Conservation (phyloP, 1,139 yeast species). For the Hanseniaspora sp. region DNA sequence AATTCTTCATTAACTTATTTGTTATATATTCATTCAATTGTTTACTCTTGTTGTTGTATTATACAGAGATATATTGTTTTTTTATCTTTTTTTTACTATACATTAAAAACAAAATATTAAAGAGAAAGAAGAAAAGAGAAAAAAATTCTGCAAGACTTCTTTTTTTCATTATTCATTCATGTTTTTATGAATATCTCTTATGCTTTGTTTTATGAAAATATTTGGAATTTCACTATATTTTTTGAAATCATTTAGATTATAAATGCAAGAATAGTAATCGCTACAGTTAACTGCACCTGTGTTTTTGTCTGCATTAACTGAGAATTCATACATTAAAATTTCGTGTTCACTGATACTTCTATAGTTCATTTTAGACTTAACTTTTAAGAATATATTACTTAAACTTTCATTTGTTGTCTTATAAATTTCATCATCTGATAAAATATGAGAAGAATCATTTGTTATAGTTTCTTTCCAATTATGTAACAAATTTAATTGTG, state of each 20-base stretch:
- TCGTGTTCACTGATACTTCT: not conserved
- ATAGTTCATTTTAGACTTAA: not conserved
- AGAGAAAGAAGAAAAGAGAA: too few relatives aligned
- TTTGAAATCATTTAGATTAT: not conserved
- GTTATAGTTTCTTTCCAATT: not conserved
- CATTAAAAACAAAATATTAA: too few relatives aligned
- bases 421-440: not conserved
- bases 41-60: too few relatives aligned
- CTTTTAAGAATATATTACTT: not conserved
- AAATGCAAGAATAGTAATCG: not conserved
- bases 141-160: too few relatives aligned
- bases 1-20: too few relatives aligned
- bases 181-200: not conserved
- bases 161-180: not conserved
- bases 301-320: not conserved
- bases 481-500: not conserved
- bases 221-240: not conserved
- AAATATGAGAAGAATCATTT: not conserved
- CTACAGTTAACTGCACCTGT: not conserved
- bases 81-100: too few relatives aligned
- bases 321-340: not conserved
- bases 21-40: too few relatives aligned
- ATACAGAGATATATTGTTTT: too few relatives aligned
- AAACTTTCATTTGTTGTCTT: not conserved
- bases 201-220: not conserved